Base-by-base conservation (phyloP, 148 eudicot genomes). In the Pouteria glomerata region DNA sequence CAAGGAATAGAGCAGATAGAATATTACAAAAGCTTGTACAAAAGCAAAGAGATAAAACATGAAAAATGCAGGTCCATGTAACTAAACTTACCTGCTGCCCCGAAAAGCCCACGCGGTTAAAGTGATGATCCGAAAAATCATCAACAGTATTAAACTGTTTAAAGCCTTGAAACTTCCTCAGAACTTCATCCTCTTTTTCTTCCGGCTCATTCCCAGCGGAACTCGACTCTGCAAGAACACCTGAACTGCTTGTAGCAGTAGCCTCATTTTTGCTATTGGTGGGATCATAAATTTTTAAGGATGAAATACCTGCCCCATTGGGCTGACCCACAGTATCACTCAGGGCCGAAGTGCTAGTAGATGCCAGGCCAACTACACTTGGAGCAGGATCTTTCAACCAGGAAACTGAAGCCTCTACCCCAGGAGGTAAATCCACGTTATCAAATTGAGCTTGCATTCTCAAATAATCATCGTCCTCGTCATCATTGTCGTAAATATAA, bases 361-460 rank as follows among this genome's bases (percentile, higher is more conserved):
- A 60, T 48, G 69, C 48, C 34, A 65, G 44, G 67, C 51, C 56
- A 68, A 77, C 70, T 53, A 70, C 77, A 69, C 77, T 66, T 53
- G 85, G 74, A 30, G 68, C 64, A 73, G 89, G 71, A 21, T 75
- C 82, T 61, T 75, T 60, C 76, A 88, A 68, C 93, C 93, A 91
- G 24, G 93, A 65, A 52, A 91, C 85, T 1, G 93, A 72, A 24
- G 93, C 97, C 82, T 91, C 97, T 39, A 91, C 91, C 16, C 97
- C 97, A 74, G 97, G 84, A 79, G 97, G 97, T 84, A 91, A 82
- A 84, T 91, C 91, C 51, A 82, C 89, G 78, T 87, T 77, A 74
- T 91, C 97, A 71, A 91, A 88, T 75, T 88, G 89, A 47, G 91
- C 88, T 89, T 88, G 93, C 86, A 91, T 66, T 42, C 76, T 79